A percentile compares a stretch with the other conserved stretches of the same genome.
These are phyloP conservation scores for Firmiana major DNA, from an alignment of 345 rosid species.

Conservation along the genomic window DNA sequence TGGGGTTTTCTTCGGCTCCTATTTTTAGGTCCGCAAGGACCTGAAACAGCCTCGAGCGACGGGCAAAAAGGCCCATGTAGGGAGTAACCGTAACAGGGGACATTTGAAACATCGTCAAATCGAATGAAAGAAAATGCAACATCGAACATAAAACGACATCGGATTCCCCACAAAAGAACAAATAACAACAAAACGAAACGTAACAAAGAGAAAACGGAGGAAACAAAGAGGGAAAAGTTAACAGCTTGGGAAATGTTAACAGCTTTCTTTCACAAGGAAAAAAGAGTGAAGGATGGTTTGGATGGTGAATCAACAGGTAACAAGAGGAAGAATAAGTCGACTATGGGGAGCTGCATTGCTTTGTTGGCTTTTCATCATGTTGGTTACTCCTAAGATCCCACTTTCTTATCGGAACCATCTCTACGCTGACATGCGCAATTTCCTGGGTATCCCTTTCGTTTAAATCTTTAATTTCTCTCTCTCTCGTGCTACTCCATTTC, in stretches of 20 bases:
- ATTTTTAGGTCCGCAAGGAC: neutral
- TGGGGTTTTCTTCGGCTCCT: neutral
- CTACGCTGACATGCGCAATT: conserved; percentile 82
- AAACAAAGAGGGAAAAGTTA: conserved; percentile 9
- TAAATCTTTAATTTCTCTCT: neutral
- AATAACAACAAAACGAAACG: neutral
- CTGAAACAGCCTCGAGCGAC: neutral
- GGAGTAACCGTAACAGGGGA: neutral
- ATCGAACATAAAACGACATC: neutral
- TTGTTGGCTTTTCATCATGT: conserved; percentile 56
- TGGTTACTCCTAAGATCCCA: conserved; percentile 70
- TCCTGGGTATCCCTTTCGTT: conserved; percentile 47
- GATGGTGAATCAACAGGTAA: conserved; percentile 49
- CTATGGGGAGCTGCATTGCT: conserved; percentile 47
- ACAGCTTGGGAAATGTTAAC: neutral
- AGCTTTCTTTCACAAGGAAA: neutral
- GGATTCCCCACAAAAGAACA: neutral
- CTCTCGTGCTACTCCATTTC: neutral
- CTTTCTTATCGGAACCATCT: conserved; percentile 40
- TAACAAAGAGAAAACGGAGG: neutral
- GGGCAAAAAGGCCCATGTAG: neutral
- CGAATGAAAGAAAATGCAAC: neutral
- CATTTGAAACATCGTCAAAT: conserved; percentile 10
- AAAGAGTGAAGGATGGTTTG: conserved; percentile 36
- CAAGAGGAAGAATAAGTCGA: conserved; percentile 39